Evolutionary conservation across 2,329 filamentous ascomycete species (phyloP).

Genomic region (Hymenoscyphus fructigenus): DNA sequence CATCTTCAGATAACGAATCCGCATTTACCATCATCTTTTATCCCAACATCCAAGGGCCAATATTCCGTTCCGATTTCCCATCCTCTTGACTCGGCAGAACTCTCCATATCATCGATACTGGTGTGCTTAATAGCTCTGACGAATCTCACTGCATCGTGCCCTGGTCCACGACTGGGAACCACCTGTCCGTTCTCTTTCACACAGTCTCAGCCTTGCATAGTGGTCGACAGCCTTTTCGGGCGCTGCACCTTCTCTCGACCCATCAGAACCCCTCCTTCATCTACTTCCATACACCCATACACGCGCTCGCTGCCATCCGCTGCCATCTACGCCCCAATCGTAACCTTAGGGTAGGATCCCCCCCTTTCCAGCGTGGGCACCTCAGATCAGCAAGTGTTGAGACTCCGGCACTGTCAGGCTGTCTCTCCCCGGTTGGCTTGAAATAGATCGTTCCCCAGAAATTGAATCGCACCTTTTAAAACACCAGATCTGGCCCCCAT

Average conservation of each 20-base stretch:
- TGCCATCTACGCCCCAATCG: background rate
- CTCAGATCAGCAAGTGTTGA: background rate
- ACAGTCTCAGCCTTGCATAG: conserved; percentile 12
- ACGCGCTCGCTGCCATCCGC: background rate
- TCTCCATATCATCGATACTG: background rate
- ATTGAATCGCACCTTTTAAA: background rate
- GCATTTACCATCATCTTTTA: background rate
- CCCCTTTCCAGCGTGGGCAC: conserved; percentile 5
- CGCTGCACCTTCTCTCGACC: background rate
- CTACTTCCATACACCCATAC: background rate
- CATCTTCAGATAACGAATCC: background rate
- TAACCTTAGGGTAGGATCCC: background rate
- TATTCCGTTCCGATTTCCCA: background rate
- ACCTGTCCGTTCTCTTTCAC: background rate
- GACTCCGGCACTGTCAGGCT: background rate
- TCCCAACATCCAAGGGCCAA: background rate
- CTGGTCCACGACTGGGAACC: background rate
- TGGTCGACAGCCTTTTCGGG: conserved; percentile 9
- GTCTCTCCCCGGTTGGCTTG: background rate
- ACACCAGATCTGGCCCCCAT: conserved; percentile 11
- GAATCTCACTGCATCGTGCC: conserved; percentile 2
- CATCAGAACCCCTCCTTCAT: background rate
- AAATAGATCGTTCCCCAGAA: conserved; percentile 13
- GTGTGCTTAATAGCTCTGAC: background rate
- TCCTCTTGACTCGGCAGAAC: background rate